Evolutionary conservation across 73 alveolate species (phyloP), one percentile per base, ranked within the genome.

Genomic region (Tetrahymena thermophila): DNA sequence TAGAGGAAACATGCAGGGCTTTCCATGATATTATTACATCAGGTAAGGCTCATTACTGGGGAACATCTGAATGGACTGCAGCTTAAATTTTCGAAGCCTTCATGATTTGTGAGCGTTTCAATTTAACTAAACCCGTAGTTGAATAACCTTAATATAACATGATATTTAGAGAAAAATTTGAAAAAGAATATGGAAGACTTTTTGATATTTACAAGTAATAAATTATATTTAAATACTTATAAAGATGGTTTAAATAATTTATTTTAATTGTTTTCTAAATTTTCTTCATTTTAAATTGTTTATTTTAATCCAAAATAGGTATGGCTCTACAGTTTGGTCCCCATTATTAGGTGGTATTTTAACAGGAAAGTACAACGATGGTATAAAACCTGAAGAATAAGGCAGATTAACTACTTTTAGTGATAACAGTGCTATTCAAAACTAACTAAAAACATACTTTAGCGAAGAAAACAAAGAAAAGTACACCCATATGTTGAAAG

Each of bases 1-100:
- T 99, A 57, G 99, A 98, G 94, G 99, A 99, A 96, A 96, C 98
- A 0, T 96, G 98, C 93, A 97, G 98, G 34, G 99, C 99, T 10
- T 97, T 98, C 98, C 96, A 99, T 94, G 96, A 98, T 95, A 50
- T 98, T 19, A 96, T 98, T 85, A 99, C 98, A 55, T 96, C 96
- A 85, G 99, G 99, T 31, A 95, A 98, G 94, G 99, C 99, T 71
- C 97, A 97, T 95, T 99, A 99, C 96, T 99, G 99, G 99, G 99
- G 99, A 6, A 99, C 99, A 14, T 98, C 99, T 1, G 99, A 98
- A 93, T 99, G 99, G 99, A 44, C 98, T 34, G 98, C 99, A 21
- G 97, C 97, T 43, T 96, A 96, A 55, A 96, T 98, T 85, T 94
- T 95, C 71, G 99, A 98, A 95, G 99, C 99, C 35, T 96, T 96